phyloP scores from a whole-genome alignment of 768 basidiomycete genomes.

The Russula vinacea region DNA sequence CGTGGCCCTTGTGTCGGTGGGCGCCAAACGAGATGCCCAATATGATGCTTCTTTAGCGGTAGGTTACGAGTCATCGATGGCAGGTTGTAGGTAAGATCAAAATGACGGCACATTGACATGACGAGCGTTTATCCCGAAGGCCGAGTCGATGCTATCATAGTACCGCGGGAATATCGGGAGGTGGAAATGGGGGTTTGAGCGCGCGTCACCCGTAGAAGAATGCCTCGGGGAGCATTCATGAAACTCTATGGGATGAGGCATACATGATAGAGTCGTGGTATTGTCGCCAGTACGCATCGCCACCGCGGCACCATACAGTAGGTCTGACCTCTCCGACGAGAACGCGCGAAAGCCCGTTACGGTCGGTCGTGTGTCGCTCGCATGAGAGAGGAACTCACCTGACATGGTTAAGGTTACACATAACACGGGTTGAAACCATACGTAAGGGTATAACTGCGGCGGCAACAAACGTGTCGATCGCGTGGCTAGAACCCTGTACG shows the following conservation, averaged over 20 bases:
- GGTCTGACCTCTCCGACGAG: not conserved
- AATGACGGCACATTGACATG: not conserved
- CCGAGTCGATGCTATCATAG: not conserved
- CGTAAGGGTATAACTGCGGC: not conserved
- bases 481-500: not conserved
- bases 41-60: slow-evolving; percentile 5
- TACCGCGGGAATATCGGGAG: slow-evolving; percentile 9
- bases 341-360: not conserved
- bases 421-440: not conserved
- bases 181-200: not conserved
- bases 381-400: not conserved
- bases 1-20: not conserved
- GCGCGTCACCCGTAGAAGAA: not conserved
- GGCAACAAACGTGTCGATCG: slow-evolving; percentile 11
- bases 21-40: not conserved
- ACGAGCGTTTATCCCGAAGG: slow-evolving; percentile 3
- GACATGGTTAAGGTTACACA: not conserved
- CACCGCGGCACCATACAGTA: not conserved
- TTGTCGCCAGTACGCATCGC: not conserved
- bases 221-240: not conserved
- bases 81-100: slow-evolving; percentile 7
- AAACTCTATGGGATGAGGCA: not conserved
- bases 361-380: not conserved
- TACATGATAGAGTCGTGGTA: not conserved
- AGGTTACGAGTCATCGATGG: slow-evolving; percentile 3